phyloP scores from a whole-genome alignment of 2,329 filamentous ascomycete species.

The Sporothrix humicola region DNA sequence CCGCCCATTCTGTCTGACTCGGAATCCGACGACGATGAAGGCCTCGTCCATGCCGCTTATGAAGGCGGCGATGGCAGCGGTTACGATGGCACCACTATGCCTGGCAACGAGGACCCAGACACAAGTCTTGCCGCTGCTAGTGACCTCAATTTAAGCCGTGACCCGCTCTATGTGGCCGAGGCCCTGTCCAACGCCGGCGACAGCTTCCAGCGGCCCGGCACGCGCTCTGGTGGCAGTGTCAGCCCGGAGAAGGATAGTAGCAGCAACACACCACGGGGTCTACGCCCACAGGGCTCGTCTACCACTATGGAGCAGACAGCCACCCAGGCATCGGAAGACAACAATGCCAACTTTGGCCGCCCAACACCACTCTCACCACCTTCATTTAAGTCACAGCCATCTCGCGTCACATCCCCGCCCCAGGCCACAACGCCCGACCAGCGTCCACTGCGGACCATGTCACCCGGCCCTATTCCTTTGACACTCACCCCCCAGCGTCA shows the following conservation, averaged over 20 bases:
- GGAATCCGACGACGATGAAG: constrained; percentile 62
- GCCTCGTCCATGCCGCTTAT: not conserved
- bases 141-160: constrained; percentile 26
- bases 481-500: constrained; percentile 40
- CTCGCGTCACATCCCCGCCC: constrained; percentile 4
- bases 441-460: not conserved
- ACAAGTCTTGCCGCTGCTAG: constrained; percentile 15
- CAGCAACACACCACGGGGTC: not conserved
- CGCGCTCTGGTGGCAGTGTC: constrained; percentile 26
- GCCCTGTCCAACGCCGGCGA: constrained; percentile 25
- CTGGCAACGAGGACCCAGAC: constrained; percentile 8
- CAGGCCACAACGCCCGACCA: not conserved
- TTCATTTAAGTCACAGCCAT: constrained; percentile 24
- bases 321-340: constrained; percentile 23
- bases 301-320: constrained; percentile 7
- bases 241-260: constrained; percentile 29
- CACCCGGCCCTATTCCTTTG: not conserved
- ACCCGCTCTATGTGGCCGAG: constrained; percentile 25
- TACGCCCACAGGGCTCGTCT: not conserved
- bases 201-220: not conserved
- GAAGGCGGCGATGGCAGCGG: not conserved
- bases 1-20: constrained; percentile 76
- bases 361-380: constrained; percentile 1
- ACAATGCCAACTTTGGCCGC: not conserved
- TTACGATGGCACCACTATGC: not conserved